These are phyloP conservation scores for Ceratobasidium sp. DNA, from an alignment of 1,284 basidiomycete genomes.

Conservation along the genomic window DNA sequence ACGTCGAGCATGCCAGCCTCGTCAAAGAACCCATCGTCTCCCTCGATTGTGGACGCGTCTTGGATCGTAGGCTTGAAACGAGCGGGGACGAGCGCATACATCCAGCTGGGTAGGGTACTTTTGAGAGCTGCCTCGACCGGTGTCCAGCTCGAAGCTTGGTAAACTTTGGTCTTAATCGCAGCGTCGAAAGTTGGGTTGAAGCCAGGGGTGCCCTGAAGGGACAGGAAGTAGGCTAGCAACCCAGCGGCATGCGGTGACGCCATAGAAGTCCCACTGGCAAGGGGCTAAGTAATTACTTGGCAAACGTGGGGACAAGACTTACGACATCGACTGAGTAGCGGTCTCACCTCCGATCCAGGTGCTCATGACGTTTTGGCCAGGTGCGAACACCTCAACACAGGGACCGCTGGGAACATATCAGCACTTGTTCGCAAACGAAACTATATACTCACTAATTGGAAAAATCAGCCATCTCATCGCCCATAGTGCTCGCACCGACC, in stretches of 20 bases:
- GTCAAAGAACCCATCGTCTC: constrained; percentile 50
- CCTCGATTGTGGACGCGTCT: constrained; percentile 50
- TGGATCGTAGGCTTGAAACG: constrained; percentile 46
- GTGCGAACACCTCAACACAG: constrained; percentile 67
- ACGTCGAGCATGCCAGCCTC: constrained; percentile 47
- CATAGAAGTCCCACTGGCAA: constrained; percentile 63
- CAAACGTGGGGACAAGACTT: background rate
- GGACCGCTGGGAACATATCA: constrained; percentile 53
- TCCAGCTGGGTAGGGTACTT: constrained; percentile 51
- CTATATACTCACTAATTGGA: constrained; percentile 55
- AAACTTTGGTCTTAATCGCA: constrained; percentile 36
- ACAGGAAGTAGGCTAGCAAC: constrained; percentile 84
- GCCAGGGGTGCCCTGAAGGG: constrained; percentile 72
- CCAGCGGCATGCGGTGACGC: constrained; percentile 73
- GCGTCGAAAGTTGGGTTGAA: constrained; percentile 64
- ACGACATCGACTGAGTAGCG: constrained; percentile 56
- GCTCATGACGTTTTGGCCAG: constrained; percentile 60
- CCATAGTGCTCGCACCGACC: constrained; percentile 56
- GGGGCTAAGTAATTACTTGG: background rate
- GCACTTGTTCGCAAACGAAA: background rate
- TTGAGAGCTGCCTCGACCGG: constrained; percentile 56
- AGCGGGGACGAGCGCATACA: constrained; percentile 51
- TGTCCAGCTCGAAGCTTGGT: constrained; percentile 48
- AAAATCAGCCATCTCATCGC: constrained; percentile 69
- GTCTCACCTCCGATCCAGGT: constrained; percentile 56